Evolutionary conservation across 108 stramenopile species (phyloP).

Genomic region (Nitzschia putrida): DNA sequence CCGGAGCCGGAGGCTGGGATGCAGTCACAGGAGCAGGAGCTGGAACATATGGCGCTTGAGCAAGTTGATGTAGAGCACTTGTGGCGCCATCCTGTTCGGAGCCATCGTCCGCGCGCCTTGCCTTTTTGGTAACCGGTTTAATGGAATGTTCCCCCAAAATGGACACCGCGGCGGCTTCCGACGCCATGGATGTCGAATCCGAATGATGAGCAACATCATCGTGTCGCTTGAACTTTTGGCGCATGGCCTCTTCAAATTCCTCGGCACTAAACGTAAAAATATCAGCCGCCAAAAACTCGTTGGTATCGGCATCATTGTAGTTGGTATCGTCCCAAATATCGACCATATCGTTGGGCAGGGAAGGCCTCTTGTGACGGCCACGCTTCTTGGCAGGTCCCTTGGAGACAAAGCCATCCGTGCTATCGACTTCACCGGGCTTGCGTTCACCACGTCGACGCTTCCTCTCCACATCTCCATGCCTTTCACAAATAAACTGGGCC

Average conservation of each 20-base stretch:
- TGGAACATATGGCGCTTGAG: no score
- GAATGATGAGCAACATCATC: constrained; percentile 5
- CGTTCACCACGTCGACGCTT: constrained; percentile 47
- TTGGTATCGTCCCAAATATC: constrained; percentile 39
- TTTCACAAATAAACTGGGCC: constrained; percentile 61
- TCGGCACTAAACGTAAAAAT: constrained; percentile 38
- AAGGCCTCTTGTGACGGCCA: background rate
- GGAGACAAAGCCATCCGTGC: background rate
- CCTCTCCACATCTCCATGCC: constrained; percentile 63
- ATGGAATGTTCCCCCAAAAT: background rate
- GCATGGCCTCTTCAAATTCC: constrained; percentile 31
- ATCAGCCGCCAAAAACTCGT: constrained; percentile 47
- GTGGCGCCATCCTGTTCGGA: no score
- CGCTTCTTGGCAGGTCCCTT: constrained; percentile 22
- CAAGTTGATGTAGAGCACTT: no score
- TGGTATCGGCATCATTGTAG: constrained; percentile 38
- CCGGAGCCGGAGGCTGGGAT: background rate
- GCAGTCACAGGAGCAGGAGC: background rate
- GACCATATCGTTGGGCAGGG: constrained; percentile 5
- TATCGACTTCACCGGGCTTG: background rate
- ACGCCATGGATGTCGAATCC: constrained; percentile 11
- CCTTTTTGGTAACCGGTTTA: no score
- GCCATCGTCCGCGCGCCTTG: no score
- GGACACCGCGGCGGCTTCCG: background rate
- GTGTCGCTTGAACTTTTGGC: background rate